Base-by-base conservation (phyloP, 2,329 filamentous ascomycete species). In the Fusarium denticulatum region DNA sequence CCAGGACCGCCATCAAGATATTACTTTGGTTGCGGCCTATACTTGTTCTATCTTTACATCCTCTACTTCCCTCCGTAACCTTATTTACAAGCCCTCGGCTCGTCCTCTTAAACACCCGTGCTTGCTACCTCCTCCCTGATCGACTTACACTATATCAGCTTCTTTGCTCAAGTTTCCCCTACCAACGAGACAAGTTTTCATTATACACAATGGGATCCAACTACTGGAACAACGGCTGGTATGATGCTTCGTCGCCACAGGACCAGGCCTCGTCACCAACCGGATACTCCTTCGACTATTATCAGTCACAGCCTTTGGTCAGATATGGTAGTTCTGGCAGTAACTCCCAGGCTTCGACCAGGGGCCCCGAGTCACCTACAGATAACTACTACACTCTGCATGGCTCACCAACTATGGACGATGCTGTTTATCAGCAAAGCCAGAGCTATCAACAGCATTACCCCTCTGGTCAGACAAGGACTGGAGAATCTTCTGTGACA, bases 301-400 rank as follows among this genome's bases (percentile, higher is more conserved):
- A 75, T 53, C 74, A 76, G 47, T 79, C 79, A 22, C 69, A 78
- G 40, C 76, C 79, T 30, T 70, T 82, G 40, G 71, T 72, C 22
- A 74, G 78, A 50, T 75, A 79, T 61, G 66, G 56, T 7, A 81
- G 80, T 69, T 81, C 80, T 9, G 76, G 79, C 13, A 78, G 77
- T 15, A 79, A 77, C 58, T 78, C 80, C 20, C 75, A 74, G 53
- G 58, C 69, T 28, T 77, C 76, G 8, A 78, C 75, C 9, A 60
- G 50, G 34, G 50, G 74, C 28, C 75, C 79, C n/a, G 75, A 75
- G 14, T 82, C 80, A 47, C 79, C 79, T 22, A 61, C 71, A 39
- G 60, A 64, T 52, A 71, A 39, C 37, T 73, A 72, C 53, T 77
- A 76, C 55, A 42, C 63, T 37, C 55, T 74, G 26, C 69, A 77